Percentiles rank a stretch among this genome's conserved stretches.
Evolutionary conservation across 805 yeast species (phyloP).

Genomic region (Teunomyces tritomae): DNA sequence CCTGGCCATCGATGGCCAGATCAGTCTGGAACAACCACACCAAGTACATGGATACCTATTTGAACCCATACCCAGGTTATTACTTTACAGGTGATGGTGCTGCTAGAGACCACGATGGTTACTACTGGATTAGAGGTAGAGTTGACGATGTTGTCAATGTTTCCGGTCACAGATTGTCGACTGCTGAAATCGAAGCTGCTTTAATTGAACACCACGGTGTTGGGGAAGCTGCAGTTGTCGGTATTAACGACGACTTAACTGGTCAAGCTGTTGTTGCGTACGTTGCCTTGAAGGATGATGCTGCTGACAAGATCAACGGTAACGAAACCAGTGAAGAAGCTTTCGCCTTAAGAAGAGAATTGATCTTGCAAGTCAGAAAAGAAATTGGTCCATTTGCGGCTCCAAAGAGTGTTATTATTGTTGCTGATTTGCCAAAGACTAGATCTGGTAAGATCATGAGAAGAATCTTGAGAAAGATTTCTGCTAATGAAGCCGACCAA

Average conservation of each 20-base stretch:
- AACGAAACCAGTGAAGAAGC: conserved; percentile 44
- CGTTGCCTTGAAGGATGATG: conserved; percentile 64
- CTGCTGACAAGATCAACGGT: conserved; percentile 23
- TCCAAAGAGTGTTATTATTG: conserved; percentile 70
- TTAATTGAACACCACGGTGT: conserved; percentile 68
- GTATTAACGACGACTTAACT: conserved; percentile 77
- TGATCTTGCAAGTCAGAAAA: conserved; percentile 67
- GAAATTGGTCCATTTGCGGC: conserved; percentile 88
- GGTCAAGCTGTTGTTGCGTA: conserved; percentile 86
- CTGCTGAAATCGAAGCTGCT: conserved; percentile 86
- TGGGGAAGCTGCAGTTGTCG: conserved; percentile 81
- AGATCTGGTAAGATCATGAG: conserved; percentile 88
- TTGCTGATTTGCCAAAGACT: conserved; percentile 79
- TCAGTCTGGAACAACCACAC: conserved; percentile 75
- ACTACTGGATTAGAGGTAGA: conserved; percentile 82
- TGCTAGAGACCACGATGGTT: conserved; percentile 80
- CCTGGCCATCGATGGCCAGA: conserved; percentile 89
- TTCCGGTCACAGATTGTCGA: conserved; percentile 83
- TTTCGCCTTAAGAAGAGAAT: conserved; percentile 55
- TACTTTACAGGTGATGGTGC: conserved; percentile 92
- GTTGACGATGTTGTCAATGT: conserved; percentile 89
- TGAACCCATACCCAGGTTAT: conserved; percentile 76
- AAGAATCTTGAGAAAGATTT: conserved; percentile 74
- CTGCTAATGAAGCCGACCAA: conserved; percentile 75
- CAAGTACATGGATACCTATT: conserved; percentile 75